Percentiles rank a stretch among this genome's conserved stretches.
These are phyloP conservation scores for Nyssa sinensis DNA, from an alignment of 148 eudicot species.

Conservation along the genomic window DNA sequence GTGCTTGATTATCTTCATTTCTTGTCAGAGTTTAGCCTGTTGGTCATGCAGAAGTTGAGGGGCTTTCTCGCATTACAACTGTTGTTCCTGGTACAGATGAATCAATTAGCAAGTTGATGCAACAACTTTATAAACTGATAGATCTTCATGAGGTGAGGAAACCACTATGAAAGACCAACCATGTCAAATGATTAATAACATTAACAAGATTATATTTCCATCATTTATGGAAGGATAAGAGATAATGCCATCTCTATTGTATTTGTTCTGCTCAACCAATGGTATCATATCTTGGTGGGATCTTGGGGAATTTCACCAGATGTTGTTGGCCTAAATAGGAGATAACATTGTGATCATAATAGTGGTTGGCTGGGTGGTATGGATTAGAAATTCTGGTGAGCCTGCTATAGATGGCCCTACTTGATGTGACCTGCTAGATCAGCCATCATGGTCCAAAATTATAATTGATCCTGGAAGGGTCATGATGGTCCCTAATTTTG, in stretches of 20 bases:
- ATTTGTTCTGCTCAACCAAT: neutral
- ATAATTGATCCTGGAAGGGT: no score
- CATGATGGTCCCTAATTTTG: no score
- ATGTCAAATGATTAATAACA: neutral
- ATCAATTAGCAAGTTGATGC: constrained; percentile 73
- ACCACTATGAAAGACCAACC: neutral
- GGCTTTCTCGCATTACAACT: constrained; percentile 84
- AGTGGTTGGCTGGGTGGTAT: neutral
- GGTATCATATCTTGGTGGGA: neutral
- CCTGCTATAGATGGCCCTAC: no score
- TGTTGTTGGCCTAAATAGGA: neutral
- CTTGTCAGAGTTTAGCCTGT: constrained; percentile 81
- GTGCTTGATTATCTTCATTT: constrained; percentile 8
- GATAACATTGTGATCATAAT: neutral
- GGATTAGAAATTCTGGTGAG: no score
- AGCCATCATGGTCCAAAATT: no score
- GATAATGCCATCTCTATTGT: neutral
- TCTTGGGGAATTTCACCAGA: constrained; percentile 7
- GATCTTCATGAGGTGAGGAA: constrained; percentile 84
- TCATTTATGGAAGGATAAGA: neutral
- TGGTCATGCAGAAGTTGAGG: constrained; percentile 78
- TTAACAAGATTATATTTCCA: no score
- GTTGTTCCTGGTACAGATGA: constrained; percentile 89
- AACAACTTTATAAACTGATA: constrained; percentile 70
- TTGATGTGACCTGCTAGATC: no score